Conservation (phyloP, 805 yeast species). For the Kregervanrija fluxuum region DNA sequence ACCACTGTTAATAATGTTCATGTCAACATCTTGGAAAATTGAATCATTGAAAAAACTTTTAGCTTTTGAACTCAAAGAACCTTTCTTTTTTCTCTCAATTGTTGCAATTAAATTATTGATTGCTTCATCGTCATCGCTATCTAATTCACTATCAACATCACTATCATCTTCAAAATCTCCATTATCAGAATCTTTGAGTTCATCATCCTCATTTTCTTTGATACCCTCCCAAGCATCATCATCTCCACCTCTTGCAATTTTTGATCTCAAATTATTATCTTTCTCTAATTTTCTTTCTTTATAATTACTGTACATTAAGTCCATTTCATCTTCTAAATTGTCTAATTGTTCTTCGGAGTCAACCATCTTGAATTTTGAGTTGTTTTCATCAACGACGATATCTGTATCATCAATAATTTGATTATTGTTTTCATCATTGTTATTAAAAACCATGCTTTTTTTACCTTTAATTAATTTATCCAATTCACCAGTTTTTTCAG, state of each 20-base stretch:
- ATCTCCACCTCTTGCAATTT: slow-evolving; percentile 65
- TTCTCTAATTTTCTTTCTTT: slow-evolving; percentile 61
- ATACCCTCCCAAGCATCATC: slow-evolving; percentile 76
- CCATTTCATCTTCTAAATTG: slow-evolving; percentile 73
- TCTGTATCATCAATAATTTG: slow-evolving; percentile 39
- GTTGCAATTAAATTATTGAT: slow-evolving; percentile 53
- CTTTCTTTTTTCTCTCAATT: slow-evolving; percentile 33
- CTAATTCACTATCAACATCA: slow-evolving; percentile 41
- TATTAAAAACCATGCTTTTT: slow-evolving; percentile 51
- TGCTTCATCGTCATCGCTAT: slow-evolving; percentile 68
- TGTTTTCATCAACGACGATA: slow-evolving; percentile 19
- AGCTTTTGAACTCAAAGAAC: slow-evolving; percentile 37
- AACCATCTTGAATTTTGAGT: slow-evolving; percentile 13
- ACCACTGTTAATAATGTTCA: slow-evolving; percentile 21
- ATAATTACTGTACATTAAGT: slow-evolving; percentile 69
- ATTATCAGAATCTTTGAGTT: slow-evolving; percentile 18
- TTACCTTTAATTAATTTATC: slow-evolving; percentile 72
- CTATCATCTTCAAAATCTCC: slow-evolving; percentile 32
- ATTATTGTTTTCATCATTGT: slow-evolving; percentile 34
- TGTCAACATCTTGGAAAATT: slow-evolving; percentile 42
- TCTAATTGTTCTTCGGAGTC: slow-evolving; percentile 49
- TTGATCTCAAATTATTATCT: slow-evolving; percentile 64
- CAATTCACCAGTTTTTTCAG: slow-evolving; percentile 80
- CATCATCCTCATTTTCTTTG: slow-evolving; percentile 34
- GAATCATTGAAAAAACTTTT: slow-evolving; percentile 41